Base-by-base conservation (phyloP, 225 moss, liverwort and hornwort genomes). In the Thuidium tamariscinum region DNA sequence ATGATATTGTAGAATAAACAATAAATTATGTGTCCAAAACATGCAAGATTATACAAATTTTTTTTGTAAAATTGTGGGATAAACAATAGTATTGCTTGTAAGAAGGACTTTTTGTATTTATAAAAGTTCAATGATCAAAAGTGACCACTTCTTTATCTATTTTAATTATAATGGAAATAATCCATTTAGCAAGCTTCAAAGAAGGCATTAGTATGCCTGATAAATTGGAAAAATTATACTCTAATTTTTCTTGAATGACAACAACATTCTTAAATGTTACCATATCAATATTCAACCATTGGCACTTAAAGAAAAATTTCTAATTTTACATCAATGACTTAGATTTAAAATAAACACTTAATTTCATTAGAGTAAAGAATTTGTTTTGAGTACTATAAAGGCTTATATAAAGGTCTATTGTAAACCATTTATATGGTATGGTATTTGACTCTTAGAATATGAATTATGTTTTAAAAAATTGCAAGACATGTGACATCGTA, bases 381-480 rank as follows among this genome's bases (percentile, higher is more conserved):
- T 37, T 16, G 6, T 76, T n/a, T 10, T 15, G 22, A 21, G n/a
- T n/a, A n/a, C n/a, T n/a, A n/a, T n/a, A n/a, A n/a, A n/a, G n/a
- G n/a, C 13, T 21, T 51, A 12, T 32, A 8, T 37, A 11, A 67
- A 23, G 13, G 23, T 68, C 4, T 23, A 4, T 13, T 39, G 4
- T 0, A 0, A 25, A 69, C 1, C 4, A 23, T 23, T 13, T 13
- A 12, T 39, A 39, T 0, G 0, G 0, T 39, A 37, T 23, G 2
- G 2, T 68, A 68, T 37, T 37, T 37, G 13, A 67, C 0, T 67
- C 0, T 39, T 7, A 68, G 0, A 67, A 0, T 7, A 39, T 39
- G 0, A 68, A 68, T 68, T 68, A 13, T 39, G 0, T 25, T 13
- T 2, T 23, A 25, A 23, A 39, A 68, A 13, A 2, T 68, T 0